phyloP scores from a whole-genome alignment of 2,329 filamentous ascomycete species.

The Paraconiothyrium sp. region DNA sequence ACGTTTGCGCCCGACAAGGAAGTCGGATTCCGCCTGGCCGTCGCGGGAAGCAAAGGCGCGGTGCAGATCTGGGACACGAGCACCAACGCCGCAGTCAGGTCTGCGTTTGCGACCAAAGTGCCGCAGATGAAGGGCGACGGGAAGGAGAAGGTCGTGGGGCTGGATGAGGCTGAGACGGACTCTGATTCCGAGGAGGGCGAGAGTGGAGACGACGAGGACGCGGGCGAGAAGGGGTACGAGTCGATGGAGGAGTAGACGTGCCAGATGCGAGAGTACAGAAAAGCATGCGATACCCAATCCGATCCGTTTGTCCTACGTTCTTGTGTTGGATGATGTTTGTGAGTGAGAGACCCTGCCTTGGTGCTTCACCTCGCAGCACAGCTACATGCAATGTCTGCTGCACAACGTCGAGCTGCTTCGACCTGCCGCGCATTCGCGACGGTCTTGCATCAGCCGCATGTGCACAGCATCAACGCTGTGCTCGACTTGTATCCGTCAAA shows the following conservation, averaged over 20 bases:
- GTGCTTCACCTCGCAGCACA: constrained; percentile 2
- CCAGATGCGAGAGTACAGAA: constrained; percentile 6
- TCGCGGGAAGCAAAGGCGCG: constrained; percentile 92
- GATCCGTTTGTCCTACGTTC: constrained; percentile 5
- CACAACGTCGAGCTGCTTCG: not conserved
- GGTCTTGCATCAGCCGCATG: constrained; percentile 1
- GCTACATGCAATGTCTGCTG: not conserved
- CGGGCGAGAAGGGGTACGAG: constrained; percentile 50
- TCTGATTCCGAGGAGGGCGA: constrained; percentile 64
- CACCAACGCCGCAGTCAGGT: constrained; percentile 87
- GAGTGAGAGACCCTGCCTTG: not conserved
- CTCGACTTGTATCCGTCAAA: not conserved
- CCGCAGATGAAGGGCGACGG: constrained; percentile 68
- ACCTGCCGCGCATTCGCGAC: not conserved
- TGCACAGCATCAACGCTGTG: not conserved
- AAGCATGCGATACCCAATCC: constrained; percentile 18
- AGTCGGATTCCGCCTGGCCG: constrained; percentile 89
- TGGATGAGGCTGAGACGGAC: constrained; percentile 72
- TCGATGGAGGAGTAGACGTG: constrained; percentile 51
- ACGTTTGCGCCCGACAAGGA: constrained; percentile 89
- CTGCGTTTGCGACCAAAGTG: constrained; percentile 80
- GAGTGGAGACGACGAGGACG: constrained; percentile 52
- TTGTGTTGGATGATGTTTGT: too few species aligned
- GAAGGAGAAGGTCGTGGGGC: constrained; percentile 78
- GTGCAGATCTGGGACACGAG: constrained; percentile 97